Evolutionary conservation across 345 rosid species (phyloP), one percentile per base, ranked within the genome.

Genomic region (Brassica rapa): DNA sequence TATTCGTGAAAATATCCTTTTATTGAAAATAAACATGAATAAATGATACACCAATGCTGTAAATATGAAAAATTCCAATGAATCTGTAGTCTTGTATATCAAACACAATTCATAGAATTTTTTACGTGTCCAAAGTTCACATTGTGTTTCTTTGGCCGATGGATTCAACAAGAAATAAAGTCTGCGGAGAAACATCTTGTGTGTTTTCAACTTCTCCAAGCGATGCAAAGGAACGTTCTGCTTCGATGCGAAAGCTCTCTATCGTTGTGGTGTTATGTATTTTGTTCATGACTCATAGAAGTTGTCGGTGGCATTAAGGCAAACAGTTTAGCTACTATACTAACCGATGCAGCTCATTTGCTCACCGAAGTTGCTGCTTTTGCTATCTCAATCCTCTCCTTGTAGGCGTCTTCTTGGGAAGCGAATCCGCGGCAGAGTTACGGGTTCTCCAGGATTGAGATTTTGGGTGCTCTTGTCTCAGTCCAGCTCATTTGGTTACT

Each of bases 321-420:
- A 85, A 91, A 91, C 66, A 88, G 90, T 78, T 84, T 88, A 32
- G 84, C 93, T 12, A 87, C 93, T 12, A 87, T 91, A 37, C 68
- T 91, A 70, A 83, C 92, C 0, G 92, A 89, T 79, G 92, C 92
- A 9, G 90, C 92, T 25, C 92, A 88, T 84, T 77, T 89, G 67
- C 86, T 88, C 41, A 84, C 92, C 15, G 93, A 88, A 84, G 86
- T 89, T 77, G 91, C 89, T 16, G 86, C 93, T 16, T 89, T 88
- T 82, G 89, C 86, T 1, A 91, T 91, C 79, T 91, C 89, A 4
- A 80, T 88, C 27, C 88, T 86, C 79, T 83, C 88, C 41, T 60
- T 89, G 14, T 88, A 92, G 90, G 90, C 92, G 62, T 69, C 92
- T 23, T 85, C 89, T 59, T 88, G 96, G 93, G 89, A 86, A 68